Evolutionary conservation across 176 grass and related monocot genomes (phyloP), one percentile per base, ranked within the genome.

Genomic region (Oropetium thomaeum): DNA sequence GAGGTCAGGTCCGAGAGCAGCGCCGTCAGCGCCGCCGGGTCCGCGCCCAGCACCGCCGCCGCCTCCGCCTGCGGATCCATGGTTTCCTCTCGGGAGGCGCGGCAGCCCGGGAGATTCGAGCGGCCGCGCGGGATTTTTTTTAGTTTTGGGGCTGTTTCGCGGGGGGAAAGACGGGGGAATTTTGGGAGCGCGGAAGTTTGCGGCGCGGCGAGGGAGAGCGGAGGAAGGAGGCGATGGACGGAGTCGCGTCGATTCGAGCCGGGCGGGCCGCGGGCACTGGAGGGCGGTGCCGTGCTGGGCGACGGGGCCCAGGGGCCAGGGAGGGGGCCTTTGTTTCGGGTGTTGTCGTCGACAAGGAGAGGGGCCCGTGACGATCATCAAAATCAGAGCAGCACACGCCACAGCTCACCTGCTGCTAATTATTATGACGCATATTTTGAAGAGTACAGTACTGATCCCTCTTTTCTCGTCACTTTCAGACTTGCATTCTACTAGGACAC

Each of bases 1-100:
- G 89, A 98, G 70, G 88, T 91, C 51, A 98, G 91, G 45, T 90
- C 87, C 8, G 45, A 74, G 15, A 94, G 75, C 23, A 98, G 84
- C 15, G 76, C 65, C 47, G 86, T 88, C 67, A 98, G 84, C 41
- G 73, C 75, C 11, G 82, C 76, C 28, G 92, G 75, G 85, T 94
- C 92, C 30, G 85, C 85, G 20, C 92, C 92, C 41, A 94, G 79
- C 40, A 90, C 77, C 52, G 79, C 88, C 74, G 63, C 90, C 58
- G 70, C 44, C 71, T 30, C 61, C 55, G 63, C 57, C 71, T 39
- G 68, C 74, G 80, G 85, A 87, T 87, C 80, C 85, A 87, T 84
- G 71, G 33, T 11, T 4, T 33, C 30, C 19, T 23, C 29, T 13
- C 7, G 52, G n/a, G n/a, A n/a, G n/a, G n/a, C n/a, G n/a, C n/a